These are phyloP conservation scores for Rhizopogon vesiculosus DNA, from an alignment of 768 basidiomycete genomes.

Conservation along the genomic window DNA sequence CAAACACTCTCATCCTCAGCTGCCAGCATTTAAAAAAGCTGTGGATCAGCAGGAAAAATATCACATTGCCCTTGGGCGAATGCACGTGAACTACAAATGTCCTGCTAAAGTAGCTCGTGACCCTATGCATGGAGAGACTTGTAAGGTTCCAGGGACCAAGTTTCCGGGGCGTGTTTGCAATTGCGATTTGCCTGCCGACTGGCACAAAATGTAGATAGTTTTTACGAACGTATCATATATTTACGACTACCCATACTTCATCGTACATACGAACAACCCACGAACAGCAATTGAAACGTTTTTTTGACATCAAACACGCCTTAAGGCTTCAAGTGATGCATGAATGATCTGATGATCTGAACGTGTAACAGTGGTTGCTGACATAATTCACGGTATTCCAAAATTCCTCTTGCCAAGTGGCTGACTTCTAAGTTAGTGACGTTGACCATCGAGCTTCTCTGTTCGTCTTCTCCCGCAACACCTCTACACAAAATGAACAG, in stretches of 20 bases:
- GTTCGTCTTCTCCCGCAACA: slow-evolving; percentile 13
- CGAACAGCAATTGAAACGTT: background rate
- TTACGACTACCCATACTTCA: too few relatives aligned
- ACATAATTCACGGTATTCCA: slow-evolving; percentile 14
- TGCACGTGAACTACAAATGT: background rate
- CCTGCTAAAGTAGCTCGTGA: background rate
- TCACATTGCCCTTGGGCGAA: background rate
- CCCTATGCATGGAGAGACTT: background rate
- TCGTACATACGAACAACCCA: background rate
- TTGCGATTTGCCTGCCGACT: background rate
- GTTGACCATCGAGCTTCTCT: background rate
- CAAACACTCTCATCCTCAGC: background rate
- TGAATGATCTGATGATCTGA: background rate
- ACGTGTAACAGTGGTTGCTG: background rate
- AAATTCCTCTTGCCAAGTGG: slow-evolving; percentile 5
- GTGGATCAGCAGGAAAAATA: background rate
- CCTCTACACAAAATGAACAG: slow-evolving; percentile 21
- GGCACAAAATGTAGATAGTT: background rate
- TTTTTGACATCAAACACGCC: too few relatives aligned
- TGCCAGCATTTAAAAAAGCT: background rate
- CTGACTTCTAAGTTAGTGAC: background rate
- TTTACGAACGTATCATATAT: too few relatives aligned
- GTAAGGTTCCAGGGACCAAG: background rate
- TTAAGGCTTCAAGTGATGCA: too few relatives aligned
- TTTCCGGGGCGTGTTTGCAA: background rate